Percentiles rank a stretch among this genome's conserved stretches.
phyloP scores from a whole-genome alignment of 176 grass and related monocot species.

The Eremochloa ophiuroides region DNA sequence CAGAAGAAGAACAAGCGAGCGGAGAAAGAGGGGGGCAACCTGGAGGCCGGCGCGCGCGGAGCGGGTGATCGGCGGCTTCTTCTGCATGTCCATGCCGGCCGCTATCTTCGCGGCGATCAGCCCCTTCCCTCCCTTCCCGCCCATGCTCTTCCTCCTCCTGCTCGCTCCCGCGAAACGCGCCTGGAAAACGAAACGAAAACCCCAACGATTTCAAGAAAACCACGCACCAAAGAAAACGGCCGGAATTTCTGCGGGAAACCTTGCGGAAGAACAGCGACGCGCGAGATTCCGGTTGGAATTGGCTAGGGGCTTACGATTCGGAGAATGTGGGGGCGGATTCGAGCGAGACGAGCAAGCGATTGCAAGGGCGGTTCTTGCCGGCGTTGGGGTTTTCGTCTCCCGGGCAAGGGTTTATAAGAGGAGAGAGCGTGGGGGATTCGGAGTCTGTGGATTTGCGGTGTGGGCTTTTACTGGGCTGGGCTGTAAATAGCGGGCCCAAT shows the following conservation, averaged over 20 bases:
- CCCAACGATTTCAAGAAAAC: neutral
- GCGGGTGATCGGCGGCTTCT: conserved; percentile 45
- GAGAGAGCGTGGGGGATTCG: neutral
- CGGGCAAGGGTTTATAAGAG: neutral
- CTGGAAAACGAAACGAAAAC: neutral
- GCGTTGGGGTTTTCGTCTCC: too few species aligned
- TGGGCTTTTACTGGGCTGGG: neutral
- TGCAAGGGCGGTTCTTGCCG: too few species aligned
- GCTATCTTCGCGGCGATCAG: conserved; percentile 49
- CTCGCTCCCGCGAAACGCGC: neutral
- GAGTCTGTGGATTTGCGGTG: neutral
- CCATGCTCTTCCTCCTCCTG: conserved; percentile 22
- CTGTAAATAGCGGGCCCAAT: neutral
- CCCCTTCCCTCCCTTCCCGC: conserved; percentile 62
- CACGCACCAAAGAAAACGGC: neutral
- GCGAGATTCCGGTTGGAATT: neutral
- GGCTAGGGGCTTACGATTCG: neutral
- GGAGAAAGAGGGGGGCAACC: conserved; percentile 2
- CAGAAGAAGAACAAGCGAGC: neutral
- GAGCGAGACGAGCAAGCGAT: neutral
- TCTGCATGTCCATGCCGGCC: conserved; percentile 41
- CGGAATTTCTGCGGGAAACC: neutral
- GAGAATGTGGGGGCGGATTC: neutral
- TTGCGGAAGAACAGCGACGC: neutral
- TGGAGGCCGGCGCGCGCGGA: conserved; percentile 57